Evolutionary conservation across 106 monocot species (phyloP).

Genomic region (Agapanthus africanus): DNA sequence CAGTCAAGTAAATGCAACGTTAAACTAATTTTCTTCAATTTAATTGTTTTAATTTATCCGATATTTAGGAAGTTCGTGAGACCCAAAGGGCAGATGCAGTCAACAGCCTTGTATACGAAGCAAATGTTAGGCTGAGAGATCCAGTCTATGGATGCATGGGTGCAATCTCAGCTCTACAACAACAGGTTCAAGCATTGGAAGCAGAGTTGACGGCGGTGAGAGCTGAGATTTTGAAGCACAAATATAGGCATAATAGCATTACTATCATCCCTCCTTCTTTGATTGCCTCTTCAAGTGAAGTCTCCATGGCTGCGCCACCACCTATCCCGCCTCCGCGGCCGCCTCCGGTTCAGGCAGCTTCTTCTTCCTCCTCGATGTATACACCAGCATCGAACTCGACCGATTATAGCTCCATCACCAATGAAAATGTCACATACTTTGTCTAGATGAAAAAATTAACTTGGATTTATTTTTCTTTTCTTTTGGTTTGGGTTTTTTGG

Average conservation of each 20-base stretch:
- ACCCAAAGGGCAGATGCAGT: constrained; percentile 71
- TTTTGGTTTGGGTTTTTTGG: not conserved
- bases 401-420: constrained; percentile 83
- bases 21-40: too few species aligned
- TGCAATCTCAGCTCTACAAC: constrained; percentile 64
- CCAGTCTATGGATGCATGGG: constrained; percentile 96
- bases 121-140: constrained; percentile 61
- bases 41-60: not conserved
- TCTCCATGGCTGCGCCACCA: constrained; percentile 23
- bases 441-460: constrained; percentile 8
- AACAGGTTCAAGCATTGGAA: constrained; percentile 65
- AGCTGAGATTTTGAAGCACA: constrained; percentile 70
- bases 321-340: constrained; percentile 9
- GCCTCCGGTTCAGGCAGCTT: not conserved
- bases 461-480: not conserved
- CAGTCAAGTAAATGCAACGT: too few species aligned
- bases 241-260: constrained; percentile 39
- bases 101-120: constrained; percentile 83
- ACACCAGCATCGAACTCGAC: constrained; percentile 68
- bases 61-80: constrained; percentile 58
- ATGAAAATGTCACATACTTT: constrained; percentile 76
- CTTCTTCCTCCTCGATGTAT: constrained; percentile 48
- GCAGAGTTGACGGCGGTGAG: constrained; percentile 49
- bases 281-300: constrained; percentile 24
- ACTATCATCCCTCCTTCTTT: not conserved